Conservation (phyloP, 1,139 yeast species). For the Hanseniaspora gamundiae region DNA sequence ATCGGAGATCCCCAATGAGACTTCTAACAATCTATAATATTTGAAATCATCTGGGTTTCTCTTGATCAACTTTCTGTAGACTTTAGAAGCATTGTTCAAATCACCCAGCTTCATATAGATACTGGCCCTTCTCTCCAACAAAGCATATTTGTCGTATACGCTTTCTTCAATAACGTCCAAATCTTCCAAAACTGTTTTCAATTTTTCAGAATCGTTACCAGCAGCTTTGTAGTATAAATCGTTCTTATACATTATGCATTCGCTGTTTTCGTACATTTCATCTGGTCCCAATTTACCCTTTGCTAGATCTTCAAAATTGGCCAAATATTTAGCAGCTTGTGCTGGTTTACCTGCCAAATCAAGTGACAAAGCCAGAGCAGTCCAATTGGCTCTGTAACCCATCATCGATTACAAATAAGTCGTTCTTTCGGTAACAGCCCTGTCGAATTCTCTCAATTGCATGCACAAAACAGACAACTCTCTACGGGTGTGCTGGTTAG, state of each 20-base stretch:
- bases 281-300: constrained; percentile 53
- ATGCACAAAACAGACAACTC: constrained; percentile 74
- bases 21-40: constrained; percentile 58
- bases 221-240: constrained; percentile 43
- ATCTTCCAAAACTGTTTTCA: constrained; percentile 48
- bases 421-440: constrained; percentile 51
- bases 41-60: constrained; percentile 74
- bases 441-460: constrained; percentile 64
- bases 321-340: constrained; percentile 59
- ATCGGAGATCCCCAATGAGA: constrained; percentile 37
- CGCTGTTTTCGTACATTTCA: constrained; percentile 70
- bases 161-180: constrained; percentile 41
- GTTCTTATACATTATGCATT: constrained; percentile 65
- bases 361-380: constrained; percentile 77
- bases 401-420: constrained; percentile 63
- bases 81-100: constrained; percentile 49
- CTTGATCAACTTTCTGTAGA: constrained; percentile 59
- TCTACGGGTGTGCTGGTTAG: constrained; percentile 66
- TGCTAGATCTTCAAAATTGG: constrained; percentile 62
- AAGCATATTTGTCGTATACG: constrained; percentile 52
- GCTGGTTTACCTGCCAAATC: constrained; percentile 57
- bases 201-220: constrained; percentile 21
- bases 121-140: constrained; percentile 56
- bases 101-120: constrained; percentile 36
- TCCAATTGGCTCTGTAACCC: constrained; percentile 88